Conservation (phyloP, 2,329 filamentous ascomycete species). For the Ustulina deusta region DNA sequence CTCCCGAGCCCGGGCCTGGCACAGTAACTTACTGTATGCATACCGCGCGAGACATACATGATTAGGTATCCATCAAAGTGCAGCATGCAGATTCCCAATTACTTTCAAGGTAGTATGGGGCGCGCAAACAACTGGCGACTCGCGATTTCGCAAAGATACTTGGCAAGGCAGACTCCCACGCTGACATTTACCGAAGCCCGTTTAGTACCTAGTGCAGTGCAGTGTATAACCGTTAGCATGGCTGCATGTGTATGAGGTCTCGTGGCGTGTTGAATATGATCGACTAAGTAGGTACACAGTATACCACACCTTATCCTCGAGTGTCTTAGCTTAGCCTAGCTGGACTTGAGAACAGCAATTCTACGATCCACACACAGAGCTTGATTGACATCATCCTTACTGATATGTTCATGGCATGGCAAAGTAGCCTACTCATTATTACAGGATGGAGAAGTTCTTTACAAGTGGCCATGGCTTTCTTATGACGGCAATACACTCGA, state of each 20-base stretch:
- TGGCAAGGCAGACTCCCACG: conserved; percentile 38
- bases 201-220: conserved; percentile 27
- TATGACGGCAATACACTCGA: no score
- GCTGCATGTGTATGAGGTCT: conserved; percentile 23
- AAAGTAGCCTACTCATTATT: conserved; percentile 5
- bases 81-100: conserved; percentile 26
- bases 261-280: conserved; percentile 20
- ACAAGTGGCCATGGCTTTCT: background rate
- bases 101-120: conserved; percentile 20
- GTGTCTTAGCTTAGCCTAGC: conserved; percentile 26
- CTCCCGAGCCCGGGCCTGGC: conserved; percentile 10
- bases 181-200: conserved; percentile 32
- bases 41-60: conserved; percentile 21
- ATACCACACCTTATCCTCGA: conserved; percentile 22
- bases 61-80: conserved; percentile 22
- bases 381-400: conserved; percentile 29
- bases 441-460: background rate
- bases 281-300: conserved; percentile 19
- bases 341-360: conserved; percentile 13
- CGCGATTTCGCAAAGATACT: conserved; percentile 31
- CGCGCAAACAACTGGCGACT: conserved; percentile 21
- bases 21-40: conserved; percentile 34
- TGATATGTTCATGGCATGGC: background rate
- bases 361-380: conserved; percentile 20
- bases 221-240: conserved; percentile 29